A percentile compares a stretch with the other conserved stretches of the same genome.
Evolutionary conservation across 257 asterid genomes (phyloP).

Genomic region (Solanum bukasovii): DNA sequence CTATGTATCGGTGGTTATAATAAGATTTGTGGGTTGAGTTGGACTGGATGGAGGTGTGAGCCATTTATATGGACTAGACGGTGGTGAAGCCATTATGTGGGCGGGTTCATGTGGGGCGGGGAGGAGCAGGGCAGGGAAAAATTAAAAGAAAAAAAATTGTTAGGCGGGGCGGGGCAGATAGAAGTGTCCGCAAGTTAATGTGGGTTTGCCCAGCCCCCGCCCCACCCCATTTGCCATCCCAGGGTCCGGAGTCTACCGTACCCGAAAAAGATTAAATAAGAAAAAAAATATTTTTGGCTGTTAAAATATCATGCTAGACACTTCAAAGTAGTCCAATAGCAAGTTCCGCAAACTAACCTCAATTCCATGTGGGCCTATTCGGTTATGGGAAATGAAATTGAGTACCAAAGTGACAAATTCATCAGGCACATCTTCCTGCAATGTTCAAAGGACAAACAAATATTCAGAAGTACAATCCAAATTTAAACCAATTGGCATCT

Average conservation of each 20-base stretch:
- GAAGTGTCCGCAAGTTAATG: not conserved
- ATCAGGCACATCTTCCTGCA: conserved; percentile 91
- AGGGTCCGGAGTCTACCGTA: not conserved
- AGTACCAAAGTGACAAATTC: conserved; percentile 65
- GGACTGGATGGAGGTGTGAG: not conserved
- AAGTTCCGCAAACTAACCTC: conserved; percentile 48
- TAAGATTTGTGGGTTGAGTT: not conserved
- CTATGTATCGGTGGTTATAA: not conserved
- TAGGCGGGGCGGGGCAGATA: not conserved
- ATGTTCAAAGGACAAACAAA: conserved; percentile 3
- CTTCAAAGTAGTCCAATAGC: not conserved
- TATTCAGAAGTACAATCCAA: not conserved
- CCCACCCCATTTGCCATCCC: too few species aligned
- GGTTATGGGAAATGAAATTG: conserved; percentile 65
- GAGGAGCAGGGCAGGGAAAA: too few species aligned
- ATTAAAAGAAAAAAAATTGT: too few species aligned
- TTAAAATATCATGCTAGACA: not conserved
- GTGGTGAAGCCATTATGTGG: too few species aligned
- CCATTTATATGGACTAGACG: not conserved
- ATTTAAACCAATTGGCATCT: not conserved
- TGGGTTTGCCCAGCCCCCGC: too few species aligned
- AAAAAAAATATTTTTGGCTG: not conserved
- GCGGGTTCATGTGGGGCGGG: too few species aligned
- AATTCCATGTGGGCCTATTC: conserved; percentile 69
- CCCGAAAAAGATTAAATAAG: not conserved